phyloP scores from a whole-genome alignment of 1,139 yeast genomes.

The Saccharomyces hybrid region DNA sequence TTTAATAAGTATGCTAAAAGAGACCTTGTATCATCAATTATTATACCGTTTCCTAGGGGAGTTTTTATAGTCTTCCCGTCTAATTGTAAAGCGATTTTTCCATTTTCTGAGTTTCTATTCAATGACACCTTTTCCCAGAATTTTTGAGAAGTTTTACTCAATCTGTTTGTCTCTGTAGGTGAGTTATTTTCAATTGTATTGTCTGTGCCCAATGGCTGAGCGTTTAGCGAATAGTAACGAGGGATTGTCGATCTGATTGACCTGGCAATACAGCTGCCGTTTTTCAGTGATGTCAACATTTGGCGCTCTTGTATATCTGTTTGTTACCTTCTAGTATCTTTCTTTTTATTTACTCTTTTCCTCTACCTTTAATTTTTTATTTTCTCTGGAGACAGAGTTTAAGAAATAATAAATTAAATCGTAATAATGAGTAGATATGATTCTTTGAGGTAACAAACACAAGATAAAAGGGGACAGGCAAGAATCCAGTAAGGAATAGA shows the following conservation, averaged over 20 bases:
- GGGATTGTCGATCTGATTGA: not conserved
- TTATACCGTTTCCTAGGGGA: constrained; percentile 67
- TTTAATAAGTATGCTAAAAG: constrained; percentile 66
- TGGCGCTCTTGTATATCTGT: not conserved
- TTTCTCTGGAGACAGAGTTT: not conserved
- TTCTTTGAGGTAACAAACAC: not conserved
- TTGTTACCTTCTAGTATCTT: not conserved
- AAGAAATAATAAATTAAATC: not conserved
- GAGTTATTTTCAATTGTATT: constrained; percentile 46
- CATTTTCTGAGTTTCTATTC: constrained; percentile 26
- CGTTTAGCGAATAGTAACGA: not conserved
- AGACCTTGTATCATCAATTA: constrained; percentile 54
- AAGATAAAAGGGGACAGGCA: not conserved
- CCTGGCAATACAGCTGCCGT: not conserved
- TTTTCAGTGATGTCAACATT: not conserved
- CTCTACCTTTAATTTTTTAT: not conserved
- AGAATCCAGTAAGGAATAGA: not conserved
- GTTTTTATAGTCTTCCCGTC: constrained; percentile 77
- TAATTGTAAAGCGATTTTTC: constrained; percentile 48
- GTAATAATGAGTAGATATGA: not conserved
- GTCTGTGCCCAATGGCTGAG: constrained; percentile 32
- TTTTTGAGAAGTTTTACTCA: constrained; percentile 61
- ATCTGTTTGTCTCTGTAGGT: constrained; percentile 58
- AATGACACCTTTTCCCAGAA: constrained; percentile 81
- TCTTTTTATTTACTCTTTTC: not conserved